Conservation (phyloP, 768 basidiomycete genomes). For the Rhizopogon sp. region DNA sequence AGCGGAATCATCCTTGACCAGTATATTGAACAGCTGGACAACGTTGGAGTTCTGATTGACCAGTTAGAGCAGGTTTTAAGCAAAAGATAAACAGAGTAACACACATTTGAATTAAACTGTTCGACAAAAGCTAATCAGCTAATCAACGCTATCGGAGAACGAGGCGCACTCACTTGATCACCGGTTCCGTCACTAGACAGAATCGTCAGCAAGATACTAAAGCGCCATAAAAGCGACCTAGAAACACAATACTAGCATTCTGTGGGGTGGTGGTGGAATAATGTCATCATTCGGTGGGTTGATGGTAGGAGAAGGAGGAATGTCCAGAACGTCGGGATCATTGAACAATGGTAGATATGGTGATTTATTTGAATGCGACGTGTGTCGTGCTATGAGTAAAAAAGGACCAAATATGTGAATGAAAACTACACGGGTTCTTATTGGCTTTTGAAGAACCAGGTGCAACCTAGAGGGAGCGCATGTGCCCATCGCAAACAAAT, state of each 20-base stretch:
- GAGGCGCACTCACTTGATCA: constrained; percentile 24
- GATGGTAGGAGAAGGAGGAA: background rate
- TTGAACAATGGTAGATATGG: background rate
- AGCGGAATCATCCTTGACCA: constrained; percentile 58
- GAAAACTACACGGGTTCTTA: background rate
- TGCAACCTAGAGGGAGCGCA: no score
- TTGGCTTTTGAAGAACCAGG: no score
- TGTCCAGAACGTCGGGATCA: background rate
- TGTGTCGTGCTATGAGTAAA: background rate
- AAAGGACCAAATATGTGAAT: constrained; percentile 3
- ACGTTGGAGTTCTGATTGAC: constrained; percentile 63
- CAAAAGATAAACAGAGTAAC: constrained; percentile 11
- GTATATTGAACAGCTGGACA: constrained; percentile 61
- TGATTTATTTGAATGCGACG: background rate
- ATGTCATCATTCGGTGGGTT: constrained; percentile 21
- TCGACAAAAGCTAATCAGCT: constrained; percentile 35
- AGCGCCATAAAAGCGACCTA: constrained; percentile 26
- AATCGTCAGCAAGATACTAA: background rate
- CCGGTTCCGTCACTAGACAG: constrained; percentile 26
- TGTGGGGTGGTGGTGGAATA: constrained; percentile 33
- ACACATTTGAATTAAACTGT: constrained; percentile 62
- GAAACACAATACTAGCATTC: constrained; percentile 70
- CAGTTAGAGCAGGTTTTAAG: background rate
- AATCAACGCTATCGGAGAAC: background rate
- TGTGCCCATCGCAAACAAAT: no score